Evolutionary conservation across 129 eudicot species (phyloP), one percentile per base, ranked within the genome.

Genomic region (Tanacetum coccineum): DNA sequence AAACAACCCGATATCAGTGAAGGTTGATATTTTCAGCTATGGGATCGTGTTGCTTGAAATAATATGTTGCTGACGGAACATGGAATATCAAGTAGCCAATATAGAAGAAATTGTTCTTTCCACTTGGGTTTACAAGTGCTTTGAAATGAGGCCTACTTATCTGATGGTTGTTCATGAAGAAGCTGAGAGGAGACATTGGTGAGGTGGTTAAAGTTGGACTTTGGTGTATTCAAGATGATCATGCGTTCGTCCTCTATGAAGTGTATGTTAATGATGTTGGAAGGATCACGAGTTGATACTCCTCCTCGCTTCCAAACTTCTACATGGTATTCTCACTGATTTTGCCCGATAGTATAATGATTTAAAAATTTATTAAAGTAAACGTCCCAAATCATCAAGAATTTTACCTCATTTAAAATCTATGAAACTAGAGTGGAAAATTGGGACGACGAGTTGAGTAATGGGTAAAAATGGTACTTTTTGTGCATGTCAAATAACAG

Each of bases 291-390:
- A 62, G 4, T 74, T 42, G 67, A 76, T 44, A 39, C 58, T 74
- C 79, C 83, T 14, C 83, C 83, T 28, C 72, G 71, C n/a, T n/a
- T 73, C 78, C 82, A n/a, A 44, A 50, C 73, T 47, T 66, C 61
- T 42, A 57, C 53, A 18, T 74, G 78, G 67, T 74, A 61, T 62
- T 51, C 32, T 70, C 36, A 10, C 44, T 61, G n/a, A n/a, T 47
- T 32, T 1, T 47, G 10, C 32, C 28, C 10, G 1, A n/a, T 26
- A n/a, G n/a, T n/a, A n/a, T n/a, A 4, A 51, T 25, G 36, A 21
- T 52, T 44, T 19, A 32, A 45, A 57, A 56, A 18, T 50, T 65
- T 42, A 56, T n/a, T 44, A 9, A 44, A 54, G 50, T 11, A 22
- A 54, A 8, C 28, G 18, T 20, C 54, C 39, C 45, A 5, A 11